Percentiles rank a stretch among this genome's conserved stretches.
Conservation (phyloP, 352 stramenopile genomes). For the Pythium plurisporium region DNA sequence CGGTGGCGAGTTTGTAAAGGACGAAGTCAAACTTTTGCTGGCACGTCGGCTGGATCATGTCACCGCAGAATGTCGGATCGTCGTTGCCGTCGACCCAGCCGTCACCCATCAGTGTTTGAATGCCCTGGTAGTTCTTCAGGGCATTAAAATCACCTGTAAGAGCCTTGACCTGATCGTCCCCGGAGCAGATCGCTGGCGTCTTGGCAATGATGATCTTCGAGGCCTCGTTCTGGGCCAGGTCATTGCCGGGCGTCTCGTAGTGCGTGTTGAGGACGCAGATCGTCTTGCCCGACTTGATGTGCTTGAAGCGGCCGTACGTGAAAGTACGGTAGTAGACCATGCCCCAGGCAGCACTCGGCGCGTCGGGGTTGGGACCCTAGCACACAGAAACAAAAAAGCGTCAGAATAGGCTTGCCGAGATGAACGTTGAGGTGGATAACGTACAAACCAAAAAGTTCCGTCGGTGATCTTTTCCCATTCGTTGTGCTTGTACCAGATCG, state of each 20-base stretch:
- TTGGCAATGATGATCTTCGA: slow-evolving; percentile 63
- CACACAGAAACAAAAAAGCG: no score
- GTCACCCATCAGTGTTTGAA: slow-evolving; percentile 49
- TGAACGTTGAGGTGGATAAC: no score
- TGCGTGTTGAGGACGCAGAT: slow-evolving; percentile 80
- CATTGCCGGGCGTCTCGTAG: slow-evolving; percentile 77
- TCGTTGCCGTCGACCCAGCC: slow-evolving; percentile 42
- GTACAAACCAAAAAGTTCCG: slow-evolving; percentile 64
- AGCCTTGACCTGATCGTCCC: slow-evolving; percentile 54
- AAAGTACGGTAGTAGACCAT: slow-evolving; percentile 74
- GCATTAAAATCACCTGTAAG: slow-evolving; percentile 73
- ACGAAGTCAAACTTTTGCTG: slow-evolving; percentile 68
- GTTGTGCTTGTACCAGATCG: slow-evolving; percentile 56
- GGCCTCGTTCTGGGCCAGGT: slow-evolving; percentile 60
- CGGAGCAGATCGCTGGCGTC: slow-evolving; percentile 36
- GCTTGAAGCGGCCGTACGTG: slow-evolving; percentile 69
- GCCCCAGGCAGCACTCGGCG: slow-evolving; percentile 45
- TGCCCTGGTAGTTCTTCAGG: slow-evolving; percentile 56
- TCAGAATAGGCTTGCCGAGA: no score
- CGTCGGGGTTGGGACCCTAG: background rate
- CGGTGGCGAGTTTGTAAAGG: slow-evolving; percentile 41
- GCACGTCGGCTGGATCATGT: slow-evolving; percentile 38
- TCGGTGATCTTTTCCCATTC: slow-evolving; percentile 56
- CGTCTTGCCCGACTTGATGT: slow-evolving; percentile 50
- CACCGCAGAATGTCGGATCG: slow-evolving; percentile 55